Base-by-base conservation (phyloP, 306 rosid species). In the Acacia confusa region DNA sequence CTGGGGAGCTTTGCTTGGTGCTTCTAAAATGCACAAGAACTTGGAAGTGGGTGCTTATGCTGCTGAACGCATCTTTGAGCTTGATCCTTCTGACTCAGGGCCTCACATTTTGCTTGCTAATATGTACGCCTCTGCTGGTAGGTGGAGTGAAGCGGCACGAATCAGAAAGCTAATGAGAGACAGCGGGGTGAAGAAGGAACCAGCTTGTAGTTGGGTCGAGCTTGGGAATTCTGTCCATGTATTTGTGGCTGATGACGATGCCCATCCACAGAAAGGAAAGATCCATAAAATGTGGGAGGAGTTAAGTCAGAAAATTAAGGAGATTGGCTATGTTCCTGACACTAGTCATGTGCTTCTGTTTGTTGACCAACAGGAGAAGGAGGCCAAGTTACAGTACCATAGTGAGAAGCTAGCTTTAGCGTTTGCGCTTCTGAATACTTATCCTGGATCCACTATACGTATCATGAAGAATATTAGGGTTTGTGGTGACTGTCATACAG, bases 341-440 rank as follows among this genome's bases (percentile, higher is more conserved):
- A 87, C 88, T 47, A 87, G 90, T 79, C 84, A 84, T 7, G 90
- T 87, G 77, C 86, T 82, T 79, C 72, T 87, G 80, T 79, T 10
- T 22, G 79, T 87, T 19, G 88, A 82, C 64, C 84, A 87, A 79
- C 83, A 76, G n/a, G 90, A 84, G 69, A 87, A 87, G 74, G 88
- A 87, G 67, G 43, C 77, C 19, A 87, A 76, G 67, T 82, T 87
- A 43, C 90, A 72, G 74, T 84, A 84, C 78, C 88, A 87, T 70
- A 87, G 88, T 77, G 90, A 87, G 85, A 87, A 87, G 83, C 77
- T 87, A 81, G 90, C 88, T 84, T 81, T 87, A 50, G 90, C 90
- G 60, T 87, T 84, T 84, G 83, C 90, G 24, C 88, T 87, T 76
- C 27, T 87, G 53, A 82, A 84, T 82, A 82, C 88, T 79, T 40